Evolutionary conservation across 2,329 filamentous ascomycete genomes (phyloP).

Genomic region (Epichloe bromicola): DNA sequence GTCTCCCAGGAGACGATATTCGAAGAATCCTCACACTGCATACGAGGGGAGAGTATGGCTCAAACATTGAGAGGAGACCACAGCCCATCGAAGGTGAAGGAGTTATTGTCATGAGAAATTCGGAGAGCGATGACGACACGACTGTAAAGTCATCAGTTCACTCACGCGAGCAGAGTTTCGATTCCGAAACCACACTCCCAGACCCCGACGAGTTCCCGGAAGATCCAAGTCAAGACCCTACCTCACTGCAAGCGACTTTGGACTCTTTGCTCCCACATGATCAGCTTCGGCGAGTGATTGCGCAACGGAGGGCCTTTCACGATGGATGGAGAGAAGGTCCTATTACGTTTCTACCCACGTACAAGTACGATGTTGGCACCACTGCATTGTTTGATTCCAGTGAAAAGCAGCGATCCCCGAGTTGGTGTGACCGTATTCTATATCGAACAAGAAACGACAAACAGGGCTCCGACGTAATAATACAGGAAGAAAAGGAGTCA

Average conservation of each 20-base stretch:
- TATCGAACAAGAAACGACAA: constrained; percentile 66
- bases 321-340: constrained; percentile 86
- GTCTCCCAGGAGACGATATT: constrained; percentile 81
- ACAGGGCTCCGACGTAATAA: constrained; percentile 48
- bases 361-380: constrained; percentile 96
- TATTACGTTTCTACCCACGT: constrained; percentile 83
- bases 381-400: constrained; percentile 87
- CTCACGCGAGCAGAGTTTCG: constrained; percentile 23
- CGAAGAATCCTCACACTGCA: constrained; percentile 72
- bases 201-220: constrained; percentile 54
- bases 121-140: constrained; percentile 34
- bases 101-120: constrained; percentile 33
- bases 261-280: constrained; percentile 82
- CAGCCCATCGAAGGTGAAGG: constrained; percentile 31
- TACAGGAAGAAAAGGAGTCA: constrained; percentile 51
- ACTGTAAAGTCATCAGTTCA: constrained; percentile 21
- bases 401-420: constrained; percentile 83
- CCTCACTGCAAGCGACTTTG: constrained; percentile 78
- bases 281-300: constrained; percentile 65
- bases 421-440: constrained; percentile 93
- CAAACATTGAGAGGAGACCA: constrained; percentile 28
- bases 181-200: constrained; percentile 33
- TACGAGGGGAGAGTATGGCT: constrained; percentile 62
- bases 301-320: constrained; percentile 65
- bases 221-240: constrained; percentile 63